Base-by-base conservation (phyloP, 805 yeast species). In the Clavispora santaluciae region DNA sequence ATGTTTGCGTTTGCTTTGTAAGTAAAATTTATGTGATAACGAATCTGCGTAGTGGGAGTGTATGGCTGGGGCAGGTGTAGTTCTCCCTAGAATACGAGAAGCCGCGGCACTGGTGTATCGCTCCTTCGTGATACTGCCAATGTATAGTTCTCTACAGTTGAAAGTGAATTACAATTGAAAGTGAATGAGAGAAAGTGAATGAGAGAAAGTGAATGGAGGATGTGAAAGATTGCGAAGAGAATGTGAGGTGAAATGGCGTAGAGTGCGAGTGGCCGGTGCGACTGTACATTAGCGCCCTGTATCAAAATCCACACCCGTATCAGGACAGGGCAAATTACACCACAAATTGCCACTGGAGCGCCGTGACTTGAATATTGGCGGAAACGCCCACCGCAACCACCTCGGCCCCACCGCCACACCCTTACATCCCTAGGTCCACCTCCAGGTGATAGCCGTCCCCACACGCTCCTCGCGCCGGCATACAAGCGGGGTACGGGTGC, bases 1-100 rank as follows among this genome's bases (percentile, higher is more conserved):
- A 10, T 38, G 18, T 35, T 46, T 13, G 40, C 38, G 23, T 28
- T 38, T 17, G 38, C 23, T 18, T 21, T 33, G 36, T 33, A 22
- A 33, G n/a, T n/a, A 33, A 20, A 28, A 28, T 28, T 15, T 16
- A 28, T 28, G 31, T 15, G 20, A 15, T 28, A 9, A 28, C 31
- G 31, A 15, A 28, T 8, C 12, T 8, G 20, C 9, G 31, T 28
- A 26, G 30, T n/a, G n/a, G n/a, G n/a, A n/a, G n/a, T n/a, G n/a
- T n/a, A n/a, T n/a, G n/a, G n/a, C n/a, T n/a, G n/a, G n/a, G n/a
- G n/a, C n/a, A n/a, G n/a, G n/a, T n/a, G n/a, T n/a, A n/a, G n/a
- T n/a, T n/a, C n/a, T n/a, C n/a, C n/a, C n/a, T n/a, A n/a, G n/a
- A n/a, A n/a, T n/a, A n/a, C n/a, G n/a, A n/a, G n/a, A n/a, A n/a